Conservation (phyloP, 305 asterid genomes). For the Solanum chacoense region DNA sequence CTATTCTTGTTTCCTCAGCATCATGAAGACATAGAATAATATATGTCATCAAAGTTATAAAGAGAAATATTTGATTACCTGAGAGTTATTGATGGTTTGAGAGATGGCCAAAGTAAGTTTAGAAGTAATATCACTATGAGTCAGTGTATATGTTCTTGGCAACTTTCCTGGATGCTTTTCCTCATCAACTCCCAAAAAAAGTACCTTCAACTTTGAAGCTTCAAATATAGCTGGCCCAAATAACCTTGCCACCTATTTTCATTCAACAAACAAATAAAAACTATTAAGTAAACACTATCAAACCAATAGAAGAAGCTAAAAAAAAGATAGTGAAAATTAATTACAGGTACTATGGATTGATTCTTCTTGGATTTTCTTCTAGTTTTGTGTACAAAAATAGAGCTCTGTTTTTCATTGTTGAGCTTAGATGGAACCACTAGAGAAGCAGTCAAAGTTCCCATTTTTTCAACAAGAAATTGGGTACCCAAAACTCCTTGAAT, state of each 20-base stretch:
- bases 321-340: not conserved
- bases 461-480: constrained; percentile 1
- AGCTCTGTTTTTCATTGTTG: constrained; percentile 13
- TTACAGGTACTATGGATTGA: constrained; percentile 37
- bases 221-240: constrained; percentile 95
- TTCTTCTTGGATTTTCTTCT: constrained; percentile 26
- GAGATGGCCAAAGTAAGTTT: constrained; percentile 87
- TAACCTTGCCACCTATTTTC: constrained; percentile 62
- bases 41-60: not conserved
- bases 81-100: constrained; percentile 73
- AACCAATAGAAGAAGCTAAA: not conserved
- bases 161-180: constrained; percentile 69
- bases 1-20: not conserved
- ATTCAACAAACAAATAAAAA: not conserved
- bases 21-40: not conserved
- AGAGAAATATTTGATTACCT: constrained; percentile 29
- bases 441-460: constrained; percentile 45
- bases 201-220: constrained; percentile 79
- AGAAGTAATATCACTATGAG: constrained; percentile 90
- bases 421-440: constrained; percentile 36
- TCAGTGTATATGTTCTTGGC: constrained; percentile 90
- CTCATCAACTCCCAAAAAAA: constrained; percentile 79
- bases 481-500: not conserved
- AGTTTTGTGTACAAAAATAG: constrained; percentile 18
- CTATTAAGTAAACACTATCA: not conserved